phyloP scores from a whole-genome alignment of 352 stramenopile genomes.

The Phytophthora podocarpi region DNA sequence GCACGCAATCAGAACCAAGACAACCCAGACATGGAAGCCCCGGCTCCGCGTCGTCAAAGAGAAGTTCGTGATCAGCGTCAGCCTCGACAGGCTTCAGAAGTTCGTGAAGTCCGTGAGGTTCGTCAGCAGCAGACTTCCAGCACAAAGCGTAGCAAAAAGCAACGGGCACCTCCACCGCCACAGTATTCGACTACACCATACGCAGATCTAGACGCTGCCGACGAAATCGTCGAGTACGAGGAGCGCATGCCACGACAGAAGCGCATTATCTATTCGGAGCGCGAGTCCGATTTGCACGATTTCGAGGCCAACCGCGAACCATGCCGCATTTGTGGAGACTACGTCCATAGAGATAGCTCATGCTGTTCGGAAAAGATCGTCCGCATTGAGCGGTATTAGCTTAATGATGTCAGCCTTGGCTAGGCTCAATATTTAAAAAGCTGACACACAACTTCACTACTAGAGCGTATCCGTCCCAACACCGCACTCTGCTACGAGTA shows the following conservation, averaged over 20 bases:
- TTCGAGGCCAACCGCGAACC: conserved; percentile 11
- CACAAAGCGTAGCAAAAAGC: conserved; percentile 13
- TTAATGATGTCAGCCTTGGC: neutral
- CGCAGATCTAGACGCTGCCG: conserved; percentile 7
- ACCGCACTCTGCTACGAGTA: too few species aligned
- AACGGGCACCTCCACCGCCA: neutral
- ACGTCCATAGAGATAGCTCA: conserved; percentile 15
- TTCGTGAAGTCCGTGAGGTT: neutral
- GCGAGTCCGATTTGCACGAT: conserved; percentile 19
- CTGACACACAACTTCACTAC: too few species aligned
- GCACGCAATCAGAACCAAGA: conserved; percentile 10
- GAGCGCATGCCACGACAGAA: conserved; percentile 9
- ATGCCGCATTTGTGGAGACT: conserved; percentile 18
- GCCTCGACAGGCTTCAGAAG: conserved; percentile 2
- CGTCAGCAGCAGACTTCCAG: conserved; percentile 10
- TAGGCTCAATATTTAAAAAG: too few species aligned
- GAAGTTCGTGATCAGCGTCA: conserved; percentile 10
- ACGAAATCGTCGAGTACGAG: conserved; percentile 26
- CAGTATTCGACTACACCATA: neutral
- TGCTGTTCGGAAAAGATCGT: conserved; percentile 21
- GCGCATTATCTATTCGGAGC: conserved; percentile 17
- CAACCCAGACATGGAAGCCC: conserved; percentile 13
- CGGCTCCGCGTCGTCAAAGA: conserved; percentile 8
- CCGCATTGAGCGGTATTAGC: conserved; percentile 6
- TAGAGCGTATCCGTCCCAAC: too few species aligned